Percentiles rank a stretch among this genome's conserved stretches.
Evolutionary conservation across 768 basidiomycete genomes (phyloP).

Genomic region (Tylopilus cervinicoccineus): DNA sequence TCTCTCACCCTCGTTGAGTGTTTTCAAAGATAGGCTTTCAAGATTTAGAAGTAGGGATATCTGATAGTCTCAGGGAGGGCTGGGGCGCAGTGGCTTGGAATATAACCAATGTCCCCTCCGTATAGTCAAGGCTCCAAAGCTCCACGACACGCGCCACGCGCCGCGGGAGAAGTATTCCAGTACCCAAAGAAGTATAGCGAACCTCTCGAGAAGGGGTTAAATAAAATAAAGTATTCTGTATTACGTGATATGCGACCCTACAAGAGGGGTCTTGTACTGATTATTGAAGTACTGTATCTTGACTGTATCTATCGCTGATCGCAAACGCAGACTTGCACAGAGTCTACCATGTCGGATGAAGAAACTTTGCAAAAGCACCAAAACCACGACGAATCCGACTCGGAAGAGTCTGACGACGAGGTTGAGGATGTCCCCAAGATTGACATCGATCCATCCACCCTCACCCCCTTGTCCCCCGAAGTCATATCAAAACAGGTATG

Average conservation of each 20-base stretch:
- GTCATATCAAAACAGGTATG: constrained; percentile 89
- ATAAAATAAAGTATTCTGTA: constrained; percentile 10
- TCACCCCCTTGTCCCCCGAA: constrained; percentile 86
- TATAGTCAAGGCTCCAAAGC: neutral
- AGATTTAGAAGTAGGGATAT: neutral
- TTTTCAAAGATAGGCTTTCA: neutral
- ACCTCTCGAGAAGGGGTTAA: neutral
- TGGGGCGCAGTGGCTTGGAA: neutral
- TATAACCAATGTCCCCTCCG: neutral
- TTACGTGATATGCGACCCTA: constrained; percentile 14
- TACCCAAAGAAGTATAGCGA: neutral
- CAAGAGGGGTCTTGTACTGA: constrained; percentile 13
- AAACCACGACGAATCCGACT: constrained; percentile 66
- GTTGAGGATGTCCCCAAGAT: constrained; percentile 57
- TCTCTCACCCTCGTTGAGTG: constrained; percentile 27
- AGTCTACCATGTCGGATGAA: constrained; percentile 57
- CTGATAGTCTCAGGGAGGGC: neutral
- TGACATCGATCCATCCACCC: constrained; percentile 74
- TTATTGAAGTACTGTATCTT: neutral
- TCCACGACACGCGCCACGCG: neutral
- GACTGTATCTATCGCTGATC: constrained; percentile 14
- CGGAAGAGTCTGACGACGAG: constrained; percentile 59
- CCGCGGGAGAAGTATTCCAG: constrained; percentile 9
- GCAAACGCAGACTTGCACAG: neutral
- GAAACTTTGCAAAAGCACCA: constrained; percentile 60